phyloP scores from a whole-genome alignment of 805 yeast genomes.

The Kurtzmaniella fragi region DNA sequence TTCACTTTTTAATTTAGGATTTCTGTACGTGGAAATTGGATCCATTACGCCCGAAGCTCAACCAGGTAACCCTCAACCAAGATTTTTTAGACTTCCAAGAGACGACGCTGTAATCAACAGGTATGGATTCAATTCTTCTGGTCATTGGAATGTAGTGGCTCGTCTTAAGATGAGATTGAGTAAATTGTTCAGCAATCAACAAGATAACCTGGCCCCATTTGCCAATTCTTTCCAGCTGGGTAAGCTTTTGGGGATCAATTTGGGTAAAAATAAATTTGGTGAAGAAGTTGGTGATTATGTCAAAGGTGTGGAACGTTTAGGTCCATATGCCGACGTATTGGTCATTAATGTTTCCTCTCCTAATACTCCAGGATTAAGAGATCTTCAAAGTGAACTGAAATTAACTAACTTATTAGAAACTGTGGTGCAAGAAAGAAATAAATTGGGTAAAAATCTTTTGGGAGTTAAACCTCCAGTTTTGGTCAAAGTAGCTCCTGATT shows the following conservation, averaged over 20 bases:
- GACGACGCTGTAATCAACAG: slow-evolving; percentile 92
- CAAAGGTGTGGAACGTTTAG: slow-evolving; percentile 76
- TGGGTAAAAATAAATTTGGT: slow-evolving; percentile 90
- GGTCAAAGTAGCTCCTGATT: slow-evolving; percentile 93
- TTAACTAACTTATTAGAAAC: slow-evolving; percentile 60
- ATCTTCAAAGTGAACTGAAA: slow-evolving; percentile 72
- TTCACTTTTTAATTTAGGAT: slow-evolving; percentile 69
- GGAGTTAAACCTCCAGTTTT: slow-evolving; percentile 67
- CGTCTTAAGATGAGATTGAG: slow-evolving; percentile 63
- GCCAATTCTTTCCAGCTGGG: slow-evolving; percentile 55
- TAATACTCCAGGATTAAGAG: slow-evolving; percentile 92
- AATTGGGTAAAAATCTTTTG: slow-evolving; percentile 35
- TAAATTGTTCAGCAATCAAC: slow-evolving; percentile 21
- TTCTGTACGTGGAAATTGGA: slow-evolving; percentile 88
- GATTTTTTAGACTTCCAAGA: slow-evolving; percentile 78
- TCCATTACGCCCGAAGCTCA: slow-evolving; percentile 91
- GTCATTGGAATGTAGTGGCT: slow-evolving; percentile 70
- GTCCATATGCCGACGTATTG: slow-evolving; percentile 80
- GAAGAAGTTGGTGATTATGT: slow-evolving; percentile 86
- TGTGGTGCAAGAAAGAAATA: slow-evolving; percentile 65
- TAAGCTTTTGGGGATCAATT: slow-evolving; percentile 71
- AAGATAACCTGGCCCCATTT: slow-evolving; percentile 14
- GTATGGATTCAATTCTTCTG: slow-evolving; percentile 91
- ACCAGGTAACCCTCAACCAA: slow-evolving; percentile 90
- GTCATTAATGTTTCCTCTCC: slow-evolving; percentile 93